Evolutionary conservation across 164 flowering plant species (phyloP).

Genomic region (Buxus sempervirens): DNA sequence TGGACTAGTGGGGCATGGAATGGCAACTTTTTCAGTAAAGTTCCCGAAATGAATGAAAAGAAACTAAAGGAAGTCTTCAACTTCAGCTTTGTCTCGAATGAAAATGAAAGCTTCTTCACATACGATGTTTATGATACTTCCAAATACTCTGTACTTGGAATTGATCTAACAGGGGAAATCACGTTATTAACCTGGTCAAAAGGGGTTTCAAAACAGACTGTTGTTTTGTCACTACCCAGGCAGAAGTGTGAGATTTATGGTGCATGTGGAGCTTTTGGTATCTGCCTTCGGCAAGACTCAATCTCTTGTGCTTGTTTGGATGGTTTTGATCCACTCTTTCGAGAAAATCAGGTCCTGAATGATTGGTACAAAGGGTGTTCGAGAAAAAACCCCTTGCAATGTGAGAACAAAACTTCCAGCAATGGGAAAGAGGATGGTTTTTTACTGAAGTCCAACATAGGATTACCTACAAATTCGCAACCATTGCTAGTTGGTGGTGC

Average conservation of each 20-base stretch:
- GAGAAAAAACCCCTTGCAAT: neutral
- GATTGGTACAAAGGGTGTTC: neutral
- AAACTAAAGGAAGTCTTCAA: neutral
- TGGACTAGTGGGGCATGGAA: constrained; percentile 15
- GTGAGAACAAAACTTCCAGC: neutral
- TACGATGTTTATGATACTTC: constrained; percentile 1
- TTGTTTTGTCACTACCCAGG: neutral
- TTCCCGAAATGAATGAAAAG: constrained; percentile 13
- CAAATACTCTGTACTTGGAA: too few species aligned
- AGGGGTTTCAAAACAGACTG: neutral
- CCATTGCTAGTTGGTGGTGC: neutral
- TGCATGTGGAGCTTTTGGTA: neutral
- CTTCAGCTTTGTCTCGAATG: neutral
- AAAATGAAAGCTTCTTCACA: constrained; percentile 3
- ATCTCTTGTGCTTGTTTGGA: constrained; percentile 5
- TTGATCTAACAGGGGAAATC: too few species aligned
- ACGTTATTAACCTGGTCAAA: neutral
- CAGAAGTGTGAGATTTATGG: neutral
- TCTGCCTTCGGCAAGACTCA: neutral
- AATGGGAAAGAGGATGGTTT: neutral
- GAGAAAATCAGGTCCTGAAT: neutral
- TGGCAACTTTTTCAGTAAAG: neutral
- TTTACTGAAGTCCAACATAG: neutral
- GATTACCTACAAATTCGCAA: neutral
- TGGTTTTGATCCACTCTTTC: neutral